phyloP scores from a whole-genome alignment of 139 green algal genomes.

The Chlamydomonas schloesseri region DNA sequence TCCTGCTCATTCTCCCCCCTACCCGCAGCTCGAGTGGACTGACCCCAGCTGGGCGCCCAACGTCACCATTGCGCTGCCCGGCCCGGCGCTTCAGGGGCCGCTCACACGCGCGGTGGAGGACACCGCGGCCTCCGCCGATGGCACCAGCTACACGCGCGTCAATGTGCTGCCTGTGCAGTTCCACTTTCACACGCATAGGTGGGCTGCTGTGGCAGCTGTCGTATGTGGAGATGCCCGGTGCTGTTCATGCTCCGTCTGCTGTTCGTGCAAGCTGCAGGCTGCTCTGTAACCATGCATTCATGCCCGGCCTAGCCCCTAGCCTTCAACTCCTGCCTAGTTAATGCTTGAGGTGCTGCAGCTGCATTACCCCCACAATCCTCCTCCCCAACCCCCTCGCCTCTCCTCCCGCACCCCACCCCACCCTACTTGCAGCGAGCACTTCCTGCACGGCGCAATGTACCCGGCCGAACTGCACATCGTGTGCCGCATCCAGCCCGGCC shows the following conservation, averaged over 20 bases:
- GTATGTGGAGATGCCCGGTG: too few relatives aligned
- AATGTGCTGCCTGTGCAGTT: conserved; percentile 41
- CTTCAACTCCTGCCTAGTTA: too few relatives aligned
- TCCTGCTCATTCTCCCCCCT: neutral
- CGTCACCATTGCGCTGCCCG: neutral
- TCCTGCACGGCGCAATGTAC: conserved; percentile 9
- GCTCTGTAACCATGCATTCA: too few relatives aligned
- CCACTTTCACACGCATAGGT: conserved; percentile 46
- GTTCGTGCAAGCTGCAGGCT: too few relatives aligned
- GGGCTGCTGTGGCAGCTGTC: too few relatives aligned
- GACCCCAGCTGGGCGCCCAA: neutral
- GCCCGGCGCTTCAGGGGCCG: neutral
- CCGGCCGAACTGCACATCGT: conserved; percentile 42
- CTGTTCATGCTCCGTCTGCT: too few relatives aligned
- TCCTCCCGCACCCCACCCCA: too few relatives aligned
- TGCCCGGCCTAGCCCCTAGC: too few relatives aligned
- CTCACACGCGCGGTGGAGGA: neutral
- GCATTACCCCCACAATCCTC: too few relatives aligned
- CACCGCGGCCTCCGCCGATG: neutral
- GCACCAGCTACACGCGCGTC: neutral
- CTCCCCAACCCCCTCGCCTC: too few relatives aligned
- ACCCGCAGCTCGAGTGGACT: neutral
- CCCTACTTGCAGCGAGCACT: conserved; percentile 41
- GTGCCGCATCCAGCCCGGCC: conserved; percentile 7
- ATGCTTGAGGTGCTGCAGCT: too few relatives aligned